Percentiles rank a stretch among this genome's conserved stretches.
Evolutionary conservation across 768 basidiomycete genomes (phyloP).

Genomic region (Lactarius hengduanensis): DNA sequence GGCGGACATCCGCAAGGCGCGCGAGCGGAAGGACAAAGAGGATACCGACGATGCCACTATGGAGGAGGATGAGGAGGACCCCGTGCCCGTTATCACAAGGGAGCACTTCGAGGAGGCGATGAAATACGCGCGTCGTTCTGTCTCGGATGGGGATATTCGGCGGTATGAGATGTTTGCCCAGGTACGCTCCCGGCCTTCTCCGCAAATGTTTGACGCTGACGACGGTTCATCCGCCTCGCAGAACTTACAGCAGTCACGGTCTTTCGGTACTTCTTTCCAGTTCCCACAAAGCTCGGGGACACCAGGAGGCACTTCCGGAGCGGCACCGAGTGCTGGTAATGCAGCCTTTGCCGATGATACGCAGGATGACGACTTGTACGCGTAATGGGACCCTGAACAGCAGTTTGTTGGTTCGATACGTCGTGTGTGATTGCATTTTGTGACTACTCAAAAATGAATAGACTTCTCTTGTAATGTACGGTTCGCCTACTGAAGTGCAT

Average conservation of each 20-base stretch:
- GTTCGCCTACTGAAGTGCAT: neutral
- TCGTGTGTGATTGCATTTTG: conserved; percentile 15
- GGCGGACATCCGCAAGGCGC: conserved; percentile 73
- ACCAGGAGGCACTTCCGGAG: conserved; percentile 5
- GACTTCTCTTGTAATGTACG: conserved; percentile 22
- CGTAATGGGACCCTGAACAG: conserved; percentile 40
- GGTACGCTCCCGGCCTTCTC: conserved; percentile 41
- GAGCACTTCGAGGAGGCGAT: conserved; percentile 99
- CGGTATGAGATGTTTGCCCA: conserved; percentile 99
- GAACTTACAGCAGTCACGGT: conserved; percentile 89
- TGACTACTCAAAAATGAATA: conserved; percentile 22
- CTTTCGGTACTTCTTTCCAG: conserved; percentile 94
- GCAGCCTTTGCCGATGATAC: conserved; percentile 82
- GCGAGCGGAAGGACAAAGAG: conserved; percentile 81
- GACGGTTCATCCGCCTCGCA: conserved; percentile 34
- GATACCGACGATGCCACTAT: conserved; percentile 69
- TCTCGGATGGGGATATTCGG: conserved; percentile 94
- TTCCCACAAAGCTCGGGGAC: conserved; percentile 73
- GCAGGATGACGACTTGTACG: conserved; percentile 90
- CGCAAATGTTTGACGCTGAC: neutral
- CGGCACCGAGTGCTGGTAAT: conserved; percentile 52
- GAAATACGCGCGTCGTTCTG: conserved; percentile 95
- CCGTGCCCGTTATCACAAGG: conserved; percentile 85
- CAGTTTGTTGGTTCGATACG: conserved; percentile 14
- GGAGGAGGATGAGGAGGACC: conserved; percentile 81